Base-by-base conservation (phyloP, 176 grass and related monocot genomes). In the Otatea glauca region DNA sequence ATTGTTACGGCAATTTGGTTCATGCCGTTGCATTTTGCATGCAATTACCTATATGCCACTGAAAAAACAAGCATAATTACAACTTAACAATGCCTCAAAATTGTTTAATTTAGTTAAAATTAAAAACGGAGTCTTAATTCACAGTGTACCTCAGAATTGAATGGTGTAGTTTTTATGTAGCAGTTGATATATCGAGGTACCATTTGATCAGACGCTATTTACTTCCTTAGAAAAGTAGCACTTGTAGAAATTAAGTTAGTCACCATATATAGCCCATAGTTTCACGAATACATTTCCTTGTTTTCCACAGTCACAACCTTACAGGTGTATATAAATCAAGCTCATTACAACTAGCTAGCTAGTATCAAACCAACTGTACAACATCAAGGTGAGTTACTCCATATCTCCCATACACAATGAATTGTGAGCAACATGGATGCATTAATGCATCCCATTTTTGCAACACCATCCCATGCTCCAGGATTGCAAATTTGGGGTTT, bases 371-470 rank as follows among this genome's bases (percentile, higher is more conserved):
- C 41, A 49, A 17, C 53, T 79, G 54, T 48, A 62, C 14, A 29
- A 79, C 66, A 78, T 86, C 58, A 69, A 60, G 56, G 32, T 90
- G 13, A 18, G 27, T 83, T 87, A 79, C 89, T 80, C 48, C 68
- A 80, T 75, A 80, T 45, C 66, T 72, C 55, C 88, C 72, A 82
- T 72, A 72, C 88, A 86, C 25, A 86, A 86, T 39, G 78, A 77
- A 87, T 39, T 54, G 53, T 54, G 69, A 60, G 60, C 84, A 18
- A 77, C 75, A 73, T 62, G 80, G 61, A 80, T 79, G 77, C 75
- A 63, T 90, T n/a, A 87, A 90, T 90, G 75, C 84, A 68, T 70
- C 50, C 69, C 80, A 12, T 78, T 84, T 91, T 56, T 53, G 89
- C 54, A 84, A 37, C 67, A 56, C 85, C 85, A 75, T 84, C 85